A percentile compares a stretch with the other conserved stretches of the same genome.
These are phyloP conservation scores for Lecanicillium sp. DNA, from an alignment of 2,329 filamentous ascomycete species.

Conservation along the genomic window DNA sequence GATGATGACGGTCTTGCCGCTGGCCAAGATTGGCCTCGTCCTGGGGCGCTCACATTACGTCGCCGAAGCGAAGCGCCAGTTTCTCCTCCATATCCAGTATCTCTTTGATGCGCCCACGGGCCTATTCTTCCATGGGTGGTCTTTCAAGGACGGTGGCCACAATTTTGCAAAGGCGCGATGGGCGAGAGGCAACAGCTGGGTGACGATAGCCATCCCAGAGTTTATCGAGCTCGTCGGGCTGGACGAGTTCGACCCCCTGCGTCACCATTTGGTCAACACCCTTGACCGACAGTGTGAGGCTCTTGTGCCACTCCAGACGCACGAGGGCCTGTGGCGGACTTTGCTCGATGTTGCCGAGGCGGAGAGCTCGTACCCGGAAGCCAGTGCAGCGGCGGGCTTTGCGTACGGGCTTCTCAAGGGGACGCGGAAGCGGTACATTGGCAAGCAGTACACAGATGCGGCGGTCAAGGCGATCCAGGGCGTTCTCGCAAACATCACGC, in stretches of 20 bases:
- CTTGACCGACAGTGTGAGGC: conserved; percentile 63
- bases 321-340: conserved; percentile 65
- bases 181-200: conserved; percentile 61
- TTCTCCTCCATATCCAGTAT: conserved; percentile 71
- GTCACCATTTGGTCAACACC: conserved; percentile 51
- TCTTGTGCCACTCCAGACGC: conserved; percentile 50
- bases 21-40: conserved; percentile 71
- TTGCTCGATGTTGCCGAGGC: conserved; percentile 58
- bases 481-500: conserved; percentile 57
- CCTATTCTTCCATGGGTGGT: conserved; percentile 78
- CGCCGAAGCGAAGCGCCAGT: conserved; percentile 70
- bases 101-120: conserved; percentile 65
- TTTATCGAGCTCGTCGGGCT: conserved; percentile 67
- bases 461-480: conserved; percentile 60
- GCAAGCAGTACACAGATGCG: conserved; percentile 49
- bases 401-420: conserved; percentile 74
- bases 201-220: conserved; percentile 78
- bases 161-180: conserved; percentile 52
- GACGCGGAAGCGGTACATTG: conserved; percentile 61
- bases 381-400: conserved; percentile 73
- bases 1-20: conserved; percentile 79
- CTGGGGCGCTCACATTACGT: conserved; percentile 65
- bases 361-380: conserved; percentile 67
- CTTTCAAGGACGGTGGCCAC: conserved; percentile 60
- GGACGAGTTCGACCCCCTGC: conserved; percentile 53